Evolutionary conservation across 768 basidiomycete genomes (phyloP).

Genomic region (Kwoniella shandongensis): DNA sequence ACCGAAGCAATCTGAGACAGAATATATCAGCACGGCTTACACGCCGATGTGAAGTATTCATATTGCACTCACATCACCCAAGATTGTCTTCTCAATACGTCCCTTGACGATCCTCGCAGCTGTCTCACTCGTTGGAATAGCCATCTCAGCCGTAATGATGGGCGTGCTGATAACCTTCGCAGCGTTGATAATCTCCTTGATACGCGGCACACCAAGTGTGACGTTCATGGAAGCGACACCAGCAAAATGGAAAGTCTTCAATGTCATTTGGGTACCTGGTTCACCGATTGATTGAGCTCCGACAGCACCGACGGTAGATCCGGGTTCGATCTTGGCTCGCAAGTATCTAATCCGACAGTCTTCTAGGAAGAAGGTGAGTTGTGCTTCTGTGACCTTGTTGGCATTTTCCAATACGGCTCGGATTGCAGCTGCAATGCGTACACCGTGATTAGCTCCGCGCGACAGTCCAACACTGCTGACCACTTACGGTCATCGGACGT

Average conservation of each 20-base stretch:
- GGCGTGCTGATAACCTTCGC: slow-evolving; percentile 97
- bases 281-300: slow-evolving; percentile 99
- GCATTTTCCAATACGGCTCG: slow-evolving; percentile 81
- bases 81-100: slow-evolving; percentile 86
- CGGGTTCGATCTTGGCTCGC: slow-evolving; percentile 94
- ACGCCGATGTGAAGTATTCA: not conserved
- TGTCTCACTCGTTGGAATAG: slow-evolving; percentile 74
- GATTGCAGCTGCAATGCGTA: slow-evolving; percentile 53
- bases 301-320: slow-evolving; percentile 96
- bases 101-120: slow-evolving; percentile 98
- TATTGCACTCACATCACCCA: slow-evolving; percentile 74
- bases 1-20: slow-evolving; percentile 80
- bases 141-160: slow-evolving; percentile 94
- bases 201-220: slow-evolving; percentile 98
- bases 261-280: slow-evolving; percentile 98
- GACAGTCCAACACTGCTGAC: not conserved
- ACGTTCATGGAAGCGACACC: slow-evolving; percentile 99
- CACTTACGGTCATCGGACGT: slow-evolving; percentile 68
- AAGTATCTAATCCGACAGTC: slow-evolving; percentile 88
- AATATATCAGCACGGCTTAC: slow-evolving; percentile 1
- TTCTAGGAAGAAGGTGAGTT: slow-evolving; percentile 76
- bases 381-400: slow-evolving; percentile 79
- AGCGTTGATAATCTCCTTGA: slow-evolving; percentile 99
- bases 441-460: slow-evolving; percentile 5
- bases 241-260: slow-evolving; percentile 99